Base-by-base conservation (phyloP, 371 early-diverging fungal species). In the Smittium culicis region DNA sequence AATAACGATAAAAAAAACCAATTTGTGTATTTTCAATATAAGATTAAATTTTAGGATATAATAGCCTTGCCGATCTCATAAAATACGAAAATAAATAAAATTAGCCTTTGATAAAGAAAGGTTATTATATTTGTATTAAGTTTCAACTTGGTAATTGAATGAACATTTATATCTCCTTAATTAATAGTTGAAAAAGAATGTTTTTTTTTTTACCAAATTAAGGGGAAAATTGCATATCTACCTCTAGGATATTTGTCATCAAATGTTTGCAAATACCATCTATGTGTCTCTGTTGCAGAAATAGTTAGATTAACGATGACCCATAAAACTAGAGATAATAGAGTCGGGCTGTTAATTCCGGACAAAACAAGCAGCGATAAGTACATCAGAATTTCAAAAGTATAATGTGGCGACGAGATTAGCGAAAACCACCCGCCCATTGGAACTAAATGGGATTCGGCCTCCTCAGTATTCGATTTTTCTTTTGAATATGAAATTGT, bases 361-460 rank as follows among this genome's bases (percentile, higher is more conserved):
- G 71, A 58, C n/a, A 66, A 67, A 62, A 77, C 70, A 65, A 77
- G 70, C n/a, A 82, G 34, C 0, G 75, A 72, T 35, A 81, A n/a
- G 68, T 89, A 89, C 54, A 89, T 73, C n/a, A 89, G 64, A 61
- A 89, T 86, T 67, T 89, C 90, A 55, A 85, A 82, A 30, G 86
- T 75, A 65, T 86, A 89, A 72, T 89, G 90, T 28, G 90, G 88
- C 2, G 81, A 74, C 5, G 84, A 83, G 14, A 88, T 70, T 64
- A 69, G 75, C 65, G 82, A 74, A 71, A 88, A 89, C 86, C 87
- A 82, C 66, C 85, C 86, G 24, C 89, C 89, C 67, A 76, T 75
- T 0, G 90, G 88, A 16, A 89, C 80, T 27, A 64, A 66, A 68
- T 87, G 86, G 56, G 35, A 29, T 31, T 65, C 25, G n/a, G 66